A percentile compares a stretch with the other conserved stretches of the same genome.
Conservation (phyloP, 2,329 filamentous ascomycete species). For the Penicillium sp. region DNA sequence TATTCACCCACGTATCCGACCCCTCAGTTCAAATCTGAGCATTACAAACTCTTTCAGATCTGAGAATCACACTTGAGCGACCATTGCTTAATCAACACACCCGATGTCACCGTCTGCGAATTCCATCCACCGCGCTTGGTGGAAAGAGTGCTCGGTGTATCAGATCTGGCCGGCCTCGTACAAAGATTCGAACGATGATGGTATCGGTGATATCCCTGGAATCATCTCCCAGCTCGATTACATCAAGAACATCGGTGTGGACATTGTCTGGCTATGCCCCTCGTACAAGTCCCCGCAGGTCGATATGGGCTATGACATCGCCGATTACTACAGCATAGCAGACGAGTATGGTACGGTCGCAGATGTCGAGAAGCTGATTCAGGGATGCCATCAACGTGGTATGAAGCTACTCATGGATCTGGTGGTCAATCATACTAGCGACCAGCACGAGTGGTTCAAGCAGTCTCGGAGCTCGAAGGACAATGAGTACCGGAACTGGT, state of each 20-base stretch:
- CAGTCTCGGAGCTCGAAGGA: conserved; percentile 65
- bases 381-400: conserved; percentile 62
- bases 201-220: conserved; percentile 67
- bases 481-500: conserved; percentile 71
- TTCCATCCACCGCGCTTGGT: conserved; percentile 51
- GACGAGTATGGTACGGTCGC: conserved; percentile 67
- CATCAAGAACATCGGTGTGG: conserved; percentile 63
- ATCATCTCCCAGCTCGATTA: conserved; percentile 69
- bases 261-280: conserved; percentile 61
- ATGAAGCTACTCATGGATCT: conserved; percentile 76
- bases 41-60: neutral
- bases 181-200: conserved; percentile 55
- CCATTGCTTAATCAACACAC: neutral
- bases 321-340: conserved; percentile 68
- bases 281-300: conserved; percentile 58
- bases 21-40: neutral
- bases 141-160: conserved; percentile 62
- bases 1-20: conserved; percentile 6
- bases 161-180: conserved; percentile 65
- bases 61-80: neutral
- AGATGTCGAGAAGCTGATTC: conserved; percentile 66
- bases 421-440: conserved; percentile 77
- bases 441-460: conserved; percentile 72
- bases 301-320: conserved; percentile 59
- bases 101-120: conserved; percentile 25